phyloP scores from a whole-genome alignment of 2,329 filamentous ascomycete species.

The Aspergillus awamori region DNA sequence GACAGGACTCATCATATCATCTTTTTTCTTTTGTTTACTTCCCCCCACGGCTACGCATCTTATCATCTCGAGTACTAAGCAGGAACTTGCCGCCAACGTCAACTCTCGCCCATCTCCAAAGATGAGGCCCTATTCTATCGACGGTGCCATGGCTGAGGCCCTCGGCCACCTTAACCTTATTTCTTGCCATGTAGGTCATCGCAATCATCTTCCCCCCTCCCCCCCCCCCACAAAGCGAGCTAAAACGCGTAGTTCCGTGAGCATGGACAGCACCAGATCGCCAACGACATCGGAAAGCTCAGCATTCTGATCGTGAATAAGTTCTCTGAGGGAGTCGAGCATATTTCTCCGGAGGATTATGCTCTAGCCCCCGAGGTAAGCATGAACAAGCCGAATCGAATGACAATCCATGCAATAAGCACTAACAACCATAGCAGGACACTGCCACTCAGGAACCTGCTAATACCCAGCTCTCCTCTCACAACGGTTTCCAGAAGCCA shows the following conservation, averaged over 20 bases:
- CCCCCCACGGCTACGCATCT: no score
- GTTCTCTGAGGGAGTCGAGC: constrained; percentile 35
- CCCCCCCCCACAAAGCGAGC: not conserved
- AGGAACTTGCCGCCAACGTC: not conserved
- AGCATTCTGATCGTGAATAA: constrained; percentile 36
- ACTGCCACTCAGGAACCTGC: not conserved
- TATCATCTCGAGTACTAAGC: no score
- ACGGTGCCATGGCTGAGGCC: constrained; percentile 34
- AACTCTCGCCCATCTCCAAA: not conserved
- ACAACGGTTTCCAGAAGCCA: constrained; percentile 18
- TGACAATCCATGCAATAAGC: not conserved
- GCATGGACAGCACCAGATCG: constrained; percentile 32
- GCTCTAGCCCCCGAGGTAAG: constrained; percentile 24
- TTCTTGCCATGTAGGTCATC: constrained; percentile 30
- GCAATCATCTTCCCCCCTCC: not conserved
- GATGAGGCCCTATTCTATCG: constrained; percentile 27
- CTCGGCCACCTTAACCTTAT: constrained; percentile 31
- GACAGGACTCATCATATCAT: no score
- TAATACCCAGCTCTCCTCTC: not conserved
- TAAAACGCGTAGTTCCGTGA: constrained; percentile 31
- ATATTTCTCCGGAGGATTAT: constrained; percentile 25
- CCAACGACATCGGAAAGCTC: constrained; percentile 40
- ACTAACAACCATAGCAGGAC: constrained; percentile 12
- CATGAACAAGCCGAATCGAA: not conserved
- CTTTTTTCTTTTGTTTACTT: no score